Conservation (phyloP, 805 yeast species). For the Metschnikowia matae region DNA sequence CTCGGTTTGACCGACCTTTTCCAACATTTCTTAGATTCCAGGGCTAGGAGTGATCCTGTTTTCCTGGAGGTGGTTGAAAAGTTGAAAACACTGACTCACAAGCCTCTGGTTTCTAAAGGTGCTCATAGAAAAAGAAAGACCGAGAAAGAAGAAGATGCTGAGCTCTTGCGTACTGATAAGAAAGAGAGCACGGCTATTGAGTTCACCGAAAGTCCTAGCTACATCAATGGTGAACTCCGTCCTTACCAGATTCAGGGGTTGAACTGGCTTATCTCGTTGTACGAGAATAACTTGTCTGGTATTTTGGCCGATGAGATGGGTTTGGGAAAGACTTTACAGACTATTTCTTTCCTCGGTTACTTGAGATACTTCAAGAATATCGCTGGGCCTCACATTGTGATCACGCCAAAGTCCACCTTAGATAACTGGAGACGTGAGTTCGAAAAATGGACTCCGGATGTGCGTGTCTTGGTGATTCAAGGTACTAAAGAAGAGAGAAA, state of each 20-base stretch:
- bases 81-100: constrained; percentile 17
- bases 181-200: constrained; percentile 34
- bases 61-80: constrained; percentile 50
- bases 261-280: constrained; percentile 70
- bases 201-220: constrained; percentile 49
- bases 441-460: constrained; percentile 76
- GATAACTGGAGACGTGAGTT: constrained; percentile 81
- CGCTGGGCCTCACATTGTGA: constrained; percentile 70
- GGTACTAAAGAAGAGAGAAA: constrained; percentile 71
- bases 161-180: constrained; percentile 57
- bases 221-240: constrained; percentile 56
- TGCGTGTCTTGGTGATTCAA: constrained; percentile 62
- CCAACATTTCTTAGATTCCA: constrained; percentile 62
- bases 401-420: constrained; percentile 76
- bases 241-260: constrained; percentile 78
- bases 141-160: constrained; percentile 76
- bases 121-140: constrained; percentile 59
- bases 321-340: constrained; percentile 75
- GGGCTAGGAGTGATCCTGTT: constrained; percentile 57
- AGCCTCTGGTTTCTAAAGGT: constrained; percentile 9
- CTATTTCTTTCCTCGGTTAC: constrained; percentile 72
- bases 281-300: constrained; percentile 67
- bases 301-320: constrained; percentile 88
- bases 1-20: constrained; percentile 63
- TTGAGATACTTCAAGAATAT: constrained; percentile 56